A percentile compares a stretch with the other conserved stretches of the same genome.
These are phyloP conservation scores for Chaetomium cochliodes DNA, from an alignment of 495 filamentous ascomycete genomes.

Conservation along the genomic window DNA sequence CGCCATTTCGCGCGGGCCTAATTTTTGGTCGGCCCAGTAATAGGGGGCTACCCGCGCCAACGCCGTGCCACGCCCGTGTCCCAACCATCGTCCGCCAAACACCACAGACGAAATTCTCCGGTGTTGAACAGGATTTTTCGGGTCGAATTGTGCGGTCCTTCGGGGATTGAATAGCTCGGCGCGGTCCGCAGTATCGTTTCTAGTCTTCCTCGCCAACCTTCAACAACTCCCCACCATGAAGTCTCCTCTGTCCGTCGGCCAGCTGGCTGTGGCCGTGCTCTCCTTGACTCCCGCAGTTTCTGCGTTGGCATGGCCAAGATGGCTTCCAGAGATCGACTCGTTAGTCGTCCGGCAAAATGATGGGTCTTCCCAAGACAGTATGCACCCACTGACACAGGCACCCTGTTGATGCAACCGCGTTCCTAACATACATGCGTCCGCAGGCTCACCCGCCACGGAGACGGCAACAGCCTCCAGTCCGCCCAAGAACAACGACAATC, in stretches of 20 bases:
- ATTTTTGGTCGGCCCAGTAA: conserved; percentile 30
- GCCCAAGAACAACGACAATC: conserved; percentile 14
- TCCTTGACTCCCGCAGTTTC: conserved; percentile 36
- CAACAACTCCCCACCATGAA: conserved; percentile 28
- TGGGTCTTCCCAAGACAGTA: conserved; percentile 22
- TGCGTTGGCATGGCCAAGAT: conserved; percentile 38
- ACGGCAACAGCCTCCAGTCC: conserved; percentile 21
- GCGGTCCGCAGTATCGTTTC: neutral
- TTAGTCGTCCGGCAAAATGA: conserved; percentile 43
- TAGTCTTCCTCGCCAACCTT: conserved; percentile 2
- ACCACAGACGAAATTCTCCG: conserved; percentile 28
- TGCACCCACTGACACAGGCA: neutral
- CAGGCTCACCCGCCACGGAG: conserved; percentile 25
- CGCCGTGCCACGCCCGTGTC: conserved; percentile 27
- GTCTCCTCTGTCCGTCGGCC: conserved; percentile 29
- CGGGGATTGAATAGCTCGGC: conserved; percentile 12
- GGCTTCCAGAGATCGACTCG: conserved; percentile 39
- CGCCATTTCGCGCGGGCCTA: conserved; percentile 27
- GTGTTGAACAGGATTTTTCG: conserved; percentile 29
- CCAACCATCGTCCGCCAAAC: conserved; percentile 19
- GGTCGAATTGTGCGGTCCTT: neutral
- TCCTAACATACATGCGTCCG: neutral
- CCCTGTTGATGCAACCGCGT: neutral
- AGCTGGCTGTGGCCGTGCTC: conserved; percentile 39
- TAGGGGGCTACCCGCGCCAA: conserved; percentile 31